A percentile compares a stretch with the other conserved stretches of the same genome.
These are phyloP conservation scores for Boletus pseudopeckii DNA, from an alignment of 768 basidiomycete genomes.

Conservation along the genomic window DNA sequence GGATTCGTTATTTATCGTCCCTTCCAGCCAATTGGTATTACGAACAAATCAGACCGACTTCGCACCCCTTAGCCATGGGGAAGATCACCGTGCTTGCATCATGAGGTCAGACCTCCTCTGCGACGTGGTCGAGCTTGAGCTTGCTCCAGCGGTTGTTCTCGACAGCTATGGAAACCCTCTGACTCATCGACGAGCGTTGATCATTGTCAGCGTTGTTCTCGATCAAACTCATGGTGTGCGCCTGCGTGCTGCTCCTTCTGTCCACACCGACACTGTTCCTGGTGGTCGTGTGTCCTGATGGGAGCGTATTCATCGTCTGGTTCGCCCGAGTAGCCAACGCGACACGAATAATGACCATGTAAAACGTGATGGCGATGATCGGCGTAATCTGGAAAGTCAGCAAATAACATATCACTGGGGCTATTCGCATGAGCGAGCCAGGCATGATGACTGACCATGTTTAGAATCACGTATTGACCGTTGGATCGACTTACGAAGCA, in stretches of 20 bases:
- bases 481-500: neutral
- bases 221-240: neutral
- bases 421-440: neutral
- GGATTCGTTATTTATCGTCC: no score
- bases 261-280: neutral
- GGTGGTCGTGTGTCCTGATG: no score
- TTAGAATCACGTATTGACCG: constrained; percentile 6
- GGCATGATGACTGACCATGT: constrained; percentile 1
- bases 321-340: neutral
- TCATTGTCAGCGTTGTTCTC: neutral
- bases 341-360: constrained; percentile 18
- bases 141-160: constrained; percentile 11
- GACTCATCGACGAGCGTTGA: neutral
- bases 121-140: neutral
- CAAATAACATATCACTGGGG: neutral
- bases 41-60: no score
- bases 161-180: neutral
- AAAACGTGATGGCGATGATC: constrained; percentile 15
- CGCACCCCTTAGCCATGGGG: no score
- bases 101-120: neutral
- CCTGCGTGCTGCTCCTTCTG: neutral
- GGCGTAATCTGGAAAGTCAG: constrained; percentile 5
- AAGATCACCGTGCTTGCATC: no score
- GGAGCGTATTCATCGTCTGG: no score
- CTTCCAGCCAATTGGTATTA: no score